A percentile compares a stretch with the other conserved stretches of the same genome.
phyloP scores from a whole-genome alignment of 2,329 filamentous ascomycete genomes.

The Botrytis cinerea region DNA sequence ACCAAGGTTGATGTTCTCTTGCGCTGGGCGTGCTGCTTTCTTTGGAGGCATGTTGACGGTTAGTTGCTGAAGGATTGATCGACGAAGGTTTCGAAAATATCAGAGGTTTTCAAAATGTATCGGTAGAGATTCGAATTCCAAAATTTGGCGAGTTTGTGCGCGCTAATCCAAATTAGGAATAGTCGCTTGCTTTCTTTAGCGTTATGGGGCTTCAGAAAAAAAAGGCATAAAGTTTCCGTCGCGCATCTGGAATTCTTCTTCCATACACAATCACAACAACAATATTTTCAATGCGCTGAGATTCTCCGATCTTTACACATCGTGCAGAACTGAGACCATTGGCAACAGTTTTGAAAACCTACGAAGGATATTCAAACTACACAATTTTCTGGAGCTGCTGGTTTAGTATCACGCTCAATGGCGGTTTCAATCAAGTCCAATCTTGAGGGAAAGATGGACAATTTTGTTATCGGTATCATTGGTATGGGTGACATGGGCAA shows the following conservation, averaged over 20 bases:
- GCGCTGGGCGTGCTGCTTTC: slow-evolving; percentile 78
- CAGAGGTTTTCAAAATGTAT: slow-evolving; percentile 21
- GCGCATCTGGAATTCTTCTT: slow-evolving; percentile 3
- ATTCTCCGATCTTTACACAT: background rate
- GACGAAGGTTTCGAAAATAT: slow-evolving; percentile 21
- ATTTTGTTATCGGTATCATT: slow-evolving; percentile 86
- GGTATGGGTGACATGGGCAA: slow-evolving; percentile 99
- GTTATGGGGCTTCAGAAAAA: slow-evolving; percentile 20
- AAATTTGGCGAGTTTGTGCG: slow-evolving; percentile 27
- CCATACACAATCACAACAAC: slow-evolving; percentile 18
- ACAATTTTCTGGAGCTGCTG: background rate
- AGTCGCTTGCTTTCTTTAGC: slow-evolving; percentile 14
- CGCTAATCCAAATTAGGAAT: slow-evolving; percentile 38
- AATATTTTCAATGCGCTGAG: background rate
- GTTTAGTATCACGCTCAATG: slow-evolving; percentile 11
- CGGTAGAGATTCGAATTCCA: slow-evolving; percentile 12
- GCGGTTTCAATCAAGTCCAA: slow-evolving; percentile 20
- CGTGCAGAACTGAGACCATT: background rate
- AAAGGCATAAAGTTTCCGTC: slow-evolving; percentile 22
- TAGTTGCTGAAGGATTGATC: slow-evolving; percentile 50
- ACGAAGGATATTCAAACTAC: background rate
- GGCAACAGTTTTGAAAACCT: background rate
- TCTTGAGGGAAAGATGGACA: slow-evolving; percentile 37
- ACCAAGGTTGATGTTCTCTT: slow-evolving; percentile 98
- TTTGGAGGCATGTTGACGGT: slow-evolving; percentile 88